Base-by-base conservation (phyloP, 1,139 yeast genomes). In the Protomyces arabidopsidicola region DNA sequence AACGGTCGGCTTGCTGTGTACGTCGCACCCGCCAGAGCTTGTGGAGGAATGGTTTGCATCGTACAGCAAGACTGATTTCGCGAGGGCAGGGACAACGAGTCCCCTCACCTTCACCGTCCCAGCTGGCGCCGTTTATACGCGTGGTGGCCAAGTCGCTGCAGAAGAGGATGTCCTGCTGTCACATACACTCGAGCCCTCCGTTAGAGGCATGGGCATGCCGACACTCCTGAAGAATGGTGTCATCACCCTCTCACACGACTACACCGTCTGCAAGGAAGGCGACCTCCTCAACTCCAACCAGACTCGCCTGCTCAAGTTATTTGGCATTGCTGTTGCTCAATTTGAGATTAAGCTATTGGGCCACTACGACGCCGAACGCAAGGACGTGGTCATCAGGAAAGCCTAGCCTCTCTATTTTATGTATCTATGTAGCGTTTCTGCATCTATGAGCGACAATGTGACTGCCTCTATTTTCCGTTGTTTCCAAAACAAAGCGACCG, bases 131-230 rank as follows among this genome's bases (percentile, higher is more conserved):
- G 87, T 93, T 12, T 91, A 90, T 75, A 89, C 98, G 16, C 85
- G 97, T 75, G 99, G 97, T 71, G 98, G 98, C 20, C 96, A 89
- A 77, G 79, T 91, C 65, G 82, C 97, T 38, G 78, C 75, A 34
- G 97, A 90, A 74, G 98, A 93, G 70, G 99, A 93, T 75, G 93
- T 93, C 22, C 97, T 97, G 70, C 85, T 93, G 89, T 87, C 95
- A 12, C 98, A 93, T 74, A 90, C 98, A 4, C 81, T 95, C 77
- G 98, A 93, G 77, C 90, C 90, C 71, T 89, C 96, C 53, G 77
- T 93, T 72, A 86, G 98, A 79, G 87, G 87, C 73, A 85, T 85
- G 70, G 93, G 93, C 73, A 85, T 95, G 71, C 98, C 98, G 69
- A 91, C 98, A 8, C 87, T 84, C 73, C 87, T 93, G 70, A 88